Conservation (phyloP, 371 early-diverging fungal genomes). For the Mucor irregularis region DNA sequence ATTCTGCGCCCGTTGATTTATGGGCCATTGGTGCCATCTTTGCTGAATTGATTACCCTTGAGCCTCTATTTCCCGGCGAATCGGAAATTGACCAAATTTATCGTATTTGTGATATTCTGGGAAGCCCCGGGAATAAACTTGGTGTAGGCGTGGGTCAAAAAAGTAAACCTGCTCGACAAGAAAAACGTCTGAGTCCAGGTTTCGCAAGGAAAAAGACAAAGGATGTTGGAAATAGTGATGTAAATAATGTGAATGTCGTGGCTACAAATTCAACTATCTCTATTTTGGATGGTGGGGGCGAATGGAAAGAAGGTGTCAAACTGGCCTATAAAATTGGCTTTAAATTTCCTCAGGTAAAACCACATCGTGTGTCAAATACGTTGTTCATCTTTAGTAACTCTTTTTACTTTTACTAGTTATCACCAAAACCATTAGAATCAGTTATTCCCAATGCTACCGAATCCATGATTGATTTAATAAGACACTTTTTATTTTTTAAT, state of each 20-base stretch:
- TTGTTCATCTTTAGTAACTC: constrained; percentile 17
- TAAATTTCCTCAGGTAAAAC: constrained; percentile 60
- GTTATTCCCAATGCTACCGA: constrained; percentile 65
- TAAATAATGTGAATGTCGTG: background rate
- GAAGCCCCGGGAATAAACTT: constrained; percentile 50
- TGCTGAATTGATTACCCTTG: constrained; percentile 83
- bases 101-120: constrained; percentile 70
- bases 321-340: constrained; percentile 67
- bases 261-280: constrained; percentile 10
- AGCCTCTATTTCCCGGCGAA: constrained; percentile 93
- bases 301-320: constrained; percentile 72
- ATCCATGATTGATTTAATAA: constrained; percentile 72
- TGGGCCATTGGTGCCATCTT: constrained; percentile 98
- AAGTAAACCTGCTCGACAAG: constrained; percentile 7
- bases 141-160: constrained; percentile 14
- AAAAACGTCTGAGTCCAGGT: constrained; percentile 41
- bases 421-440: constrained; percentile 56
- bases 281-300: constrained; percentile 52
- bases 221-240: background rate
- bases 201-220: constrained; percentile 34
- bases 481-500: constrained; percentile 86
- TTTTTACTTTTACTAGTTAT: constrained; percentile 29
- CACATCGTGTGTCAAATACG: background rate
- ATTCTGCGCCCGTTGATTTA: constrained; percentile 96
- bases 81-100: constrained; percentile 92